Percentiles rank a stretch among this genome's conserved stretches.
Conservation (phyloP, 1,284 basidiomycete species). For the Trichosporon inkin region DNA sequence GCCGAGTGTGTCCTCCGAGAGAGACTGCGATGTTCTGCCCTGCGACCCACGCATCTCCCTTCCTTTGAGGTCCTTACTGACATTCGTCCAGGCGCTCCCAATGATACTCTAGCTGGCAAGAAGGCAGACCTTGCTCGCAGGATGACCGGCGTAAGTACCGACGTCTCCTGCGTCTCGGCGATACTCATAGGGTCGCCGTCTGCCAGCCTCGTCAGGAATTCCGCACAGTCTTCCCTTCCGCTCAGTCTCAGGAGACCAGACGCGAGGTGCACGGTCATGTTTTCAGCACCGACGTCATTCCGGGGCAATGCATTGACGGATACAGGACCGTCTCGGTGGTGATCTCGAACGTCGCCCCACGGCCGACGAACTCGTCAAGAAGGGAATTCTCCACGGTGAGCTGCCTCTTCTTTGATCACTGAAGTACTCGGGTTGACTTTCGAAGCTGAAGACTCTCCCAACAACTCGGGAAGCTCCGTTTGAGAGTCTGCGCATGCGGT, state of each 20-base stretch:
- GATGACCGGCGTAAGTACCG: conserved; percentile 30
- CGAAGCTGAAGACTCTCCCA: background rate
- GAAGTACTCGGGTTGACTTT: background rate
- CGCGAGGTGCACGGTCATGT: no score
- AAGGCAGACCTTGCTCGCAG: conserved; percentile 62
- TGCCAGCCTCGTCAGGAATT: no score
- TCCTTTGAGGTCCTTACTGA: background rate
- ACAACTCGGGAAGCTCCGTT: background rate
- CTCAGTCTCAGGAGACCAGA: no score
- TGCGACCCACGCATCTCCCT: background rate
- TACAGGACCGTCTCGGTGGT: conserved; percentile 64
- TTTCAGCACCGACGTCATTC: background rate
- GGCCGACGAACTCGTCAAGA: conserved; percentile 65
- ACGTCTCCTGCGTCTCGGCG: no score
- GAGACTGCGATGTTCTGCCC: background rate
- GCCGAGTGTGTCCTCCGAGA: background rate
- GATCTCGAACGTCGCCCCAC: conserved; percentile 63
- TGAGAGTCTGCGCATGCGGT: background rate
- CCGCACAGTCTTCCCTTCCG: no score
- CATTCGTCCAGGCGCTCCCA: conserved; percentile 28
- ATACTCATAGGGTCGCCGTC: no score
- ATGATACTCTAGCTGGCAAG: conserved; percentile 66
- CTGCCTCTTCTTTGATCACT: conserved; percentile 4
- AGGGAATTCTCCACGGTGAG: conserved; percentile 63
- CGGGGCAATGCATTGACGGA: background rate